Evolutionary conservation across 306 rosid species (phyloP).

Genomic region (Senna siamea): DNA sequence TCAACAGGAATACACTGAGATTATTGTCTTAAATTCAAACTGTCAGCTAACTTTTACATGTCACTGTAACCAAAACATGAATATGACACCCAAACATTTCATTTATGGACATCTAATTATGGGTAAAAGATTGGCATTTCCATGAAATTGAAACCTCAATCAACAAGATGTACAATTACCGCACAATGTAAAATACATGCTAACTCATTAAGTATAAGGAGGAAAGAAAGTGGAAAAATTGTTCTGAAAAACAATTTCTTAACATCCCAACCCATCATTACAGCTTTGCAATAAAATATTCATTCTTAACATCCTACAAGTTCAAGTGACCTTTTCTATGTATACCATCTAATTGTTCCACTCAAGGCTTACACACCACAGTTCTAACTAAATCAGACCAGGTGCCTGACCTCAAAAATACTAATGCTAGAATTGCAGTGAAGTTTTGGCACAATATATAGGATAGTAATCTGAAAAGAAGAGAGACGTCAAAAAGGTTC

Average conservation of each 20-base stretch:
- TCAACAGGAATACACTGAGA: constrained; percentile 17
- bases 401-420: constrained; percentile 6
- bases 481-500: neutral
- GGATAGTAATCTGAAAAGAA: neutral
- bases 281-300: neutral
- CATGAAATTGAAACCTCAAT: constrained; percentile 20
- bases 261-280: neutral
- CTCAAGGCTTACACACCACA: constrained; percentile 7
- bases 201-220: constrained; percentile 2
- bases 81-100: constrained; percentile 1
- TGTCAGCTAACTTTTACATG: constrained; percentile 18
- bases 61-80: constrained; percentile 33
- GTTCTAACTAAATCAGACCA: constrained; percentile 8
- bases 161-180: constrained; percentile 9
- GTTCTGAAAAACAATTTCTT: too few species aligned
- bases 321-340: neutral
- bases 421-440: neutral
- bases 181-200: neutral
- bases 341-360: neutral
- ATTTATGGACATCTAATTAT: too few species aligned
- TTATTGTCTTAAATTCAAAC: constrained; percentile 34
- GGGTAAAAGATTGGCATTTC: neutral
- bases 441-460: neutral
- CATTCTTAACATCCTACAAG: constrained; percentile 14
- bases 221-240: constrained; percentile 5